phyloP scores from a whole-genome alignment of 2,329 filamentous ascomycete species.

The Scytalidium sp. region DNA sequence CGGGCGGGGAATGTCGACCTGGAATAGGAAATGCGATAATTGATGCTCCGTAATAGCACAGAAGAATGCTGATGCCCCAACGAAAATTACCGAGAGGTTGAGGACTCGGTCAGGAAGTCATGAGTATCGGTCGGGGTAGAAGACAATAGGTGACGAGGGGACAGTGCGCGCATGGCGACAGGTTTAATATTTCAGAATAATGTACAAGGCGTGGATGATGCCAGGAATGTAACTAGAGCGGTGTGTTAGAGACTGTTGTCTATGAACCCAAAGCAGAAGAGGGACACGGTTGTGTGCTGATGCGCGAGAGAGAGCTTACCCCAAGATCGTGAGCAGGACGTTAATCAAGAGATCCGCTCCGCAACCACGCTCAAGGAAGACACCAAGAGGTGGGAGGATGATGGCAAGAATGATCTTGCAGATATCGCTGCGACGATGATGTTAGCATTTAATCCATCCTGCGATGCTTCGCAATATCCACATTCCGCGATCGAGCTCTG shows the following conservation, averaged over 20 bases:
- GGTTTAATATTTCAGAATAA: slow-evolving; percentile 82
- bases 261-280: slow-evolving; percentile 2
- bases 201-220: slow-evolving; percentile 92
- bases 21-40: neutral
- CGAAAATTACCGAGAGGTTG: neutral
- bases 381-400: slow-evolving; percentile 84
- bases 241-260: neutral
- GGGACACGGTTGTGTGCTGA: neutral
- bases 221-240: slow-evolving; percentile 58
- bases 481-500: neutral
- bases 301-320: slow-evolving; percentile 39
- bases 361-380: slow-evolving; percentile 92
- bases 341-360: slow-evolving; percentile 87
- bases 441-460: slow-evolving; percentile 12
- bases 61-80: neutral
- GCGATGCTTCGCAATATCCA: neutral
- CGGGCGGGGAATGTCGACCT: too few relatives aligned
- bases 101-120: neutral
- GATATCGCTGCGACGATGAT: slow-evolving; percentile 54
- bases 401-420: slow-evolving; percentile 86
- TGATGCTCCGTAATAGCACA: neutral
- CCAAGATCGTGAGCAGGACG: slow-evolving; percentile 79
- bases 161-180: neutral
- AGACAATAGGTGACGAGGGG: neutral
- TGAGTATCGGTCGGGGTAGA: slow-evolving; percentile 18